Evolutionary conservation across 345 rosid species (phyloP).

Genomic region (Melaleuca quinquenervia): DNA sequence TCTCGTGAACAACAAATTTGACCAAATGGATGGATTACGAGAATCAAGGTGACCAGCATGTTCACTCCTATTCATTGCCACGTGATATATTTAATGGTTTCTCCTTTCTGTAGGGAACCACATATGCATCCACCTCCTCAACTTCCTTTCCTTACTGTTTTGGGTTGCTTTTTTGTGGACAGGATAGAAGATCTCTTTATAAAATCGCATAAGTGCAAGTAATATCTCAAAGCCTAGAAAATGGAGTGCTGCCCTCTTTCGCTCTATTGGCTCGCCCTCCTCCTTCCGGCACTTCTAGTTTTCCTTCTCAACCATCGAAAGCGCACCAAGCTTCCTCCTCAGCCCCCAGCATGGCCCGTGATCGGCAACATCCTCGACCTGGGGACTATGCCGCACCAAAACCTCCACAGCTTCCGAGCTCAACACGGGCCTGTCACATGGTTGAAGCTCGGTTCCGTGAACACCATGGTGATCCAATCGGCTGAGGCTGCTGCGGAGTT

Average conservation of each 20-base stretch:
- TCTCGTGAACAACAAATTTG: no score
- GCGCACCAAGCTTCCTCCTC: neutral
- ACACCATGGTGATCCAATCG: conserved; percentile 13
- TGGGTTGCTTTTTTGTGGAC: neutral
- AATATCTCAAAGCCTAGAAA: neutral
- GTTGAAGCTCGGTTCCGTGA: conserved; percentile 5
- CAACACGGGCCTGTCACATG: neutral
- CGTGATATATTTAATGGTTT: neutral
- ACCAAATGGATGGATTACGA: neutral
- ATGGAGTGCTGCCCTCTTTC: neutral
- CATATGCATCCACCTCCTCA: neutral
- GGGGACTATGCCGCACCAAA: neutral
- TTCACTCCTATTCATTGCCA: neutral
- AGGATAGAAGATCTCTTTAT: neutral
- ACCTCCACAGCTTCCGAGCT: neutral
- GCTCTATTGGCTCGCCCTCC: neutral
- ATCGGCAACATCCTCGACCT: neutral
- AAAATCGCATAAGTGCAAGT: neutral
- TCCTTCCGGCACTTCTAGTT: neutral
- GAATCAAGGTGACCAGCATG: neutral
- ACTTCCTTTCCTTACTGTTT: neutral
- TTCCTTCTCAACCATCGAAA: neutral
- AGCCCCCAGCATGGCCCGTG: neutral
- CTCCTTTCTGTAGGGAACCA: neutral
- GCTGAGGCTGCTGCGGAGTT: conserved; percentile 8